Base-by-base conservation (phyloP, 306 rosid genomes). In the Carpinus fangiana region DNA sequence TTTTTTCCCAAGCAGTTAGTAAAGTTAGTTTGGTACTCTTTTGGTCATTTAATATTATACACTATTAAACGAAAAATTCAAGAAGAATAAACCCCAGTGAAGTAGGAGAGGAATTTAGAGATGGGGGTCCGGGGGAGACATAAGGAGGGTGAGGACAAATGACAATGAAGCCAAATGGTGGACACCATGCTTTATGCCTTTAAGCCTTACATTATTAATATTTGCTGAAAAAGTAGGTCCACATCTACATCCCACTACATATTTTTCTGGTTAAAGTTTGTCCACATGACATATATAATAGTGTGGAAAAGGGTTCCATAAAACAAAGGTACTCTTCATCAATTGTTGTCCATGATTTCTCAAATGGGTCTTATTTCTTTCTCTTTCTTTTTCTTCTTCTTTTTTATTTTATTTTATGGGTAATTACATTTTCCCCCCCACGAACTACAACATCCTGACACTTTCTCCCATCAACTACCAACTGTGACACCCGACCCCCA, bases 191-290 rank as follows among this genome's bases (percentile, higher is more conserved):
- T 51, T 65, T 68, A 7, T 18, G 28, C 28, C 31, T 50, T 57
- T 23, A 18, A 23, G 26, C 26, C 26, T 23, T 23, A 23, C 26
- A 14, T 38, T 41, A 36, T 71, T 46, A 48, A 72, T 34, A 74
- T 50, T 38, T 26, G 5, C 60, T 10, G 47, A 51, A 54, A 75
- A 75, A 70, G 74, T 20, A 31, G 34, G 64, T 72, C 77, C 64
- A 59, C 78, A 34, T 65, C 53, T 65, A 51, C 23, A 31, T 57
- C 59, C 80, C 82, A 84, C 80, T 59, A 50, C 74, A 53, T 26
- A 13, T 66, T 45, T 51, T 50, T 66, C 26, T 57, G 57, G 72
- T 57, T 70, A 36, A 75, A 70, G 48, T 43, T 64, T 71, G 61
- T 54, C 79, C 68, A 76, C 76, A 8, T 62, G 73, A 61, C 16